phyloP scores from a whole-genome alignment of 495 filamentous ascomycete genomes.

The Bathelium albidoporum region DNA sequence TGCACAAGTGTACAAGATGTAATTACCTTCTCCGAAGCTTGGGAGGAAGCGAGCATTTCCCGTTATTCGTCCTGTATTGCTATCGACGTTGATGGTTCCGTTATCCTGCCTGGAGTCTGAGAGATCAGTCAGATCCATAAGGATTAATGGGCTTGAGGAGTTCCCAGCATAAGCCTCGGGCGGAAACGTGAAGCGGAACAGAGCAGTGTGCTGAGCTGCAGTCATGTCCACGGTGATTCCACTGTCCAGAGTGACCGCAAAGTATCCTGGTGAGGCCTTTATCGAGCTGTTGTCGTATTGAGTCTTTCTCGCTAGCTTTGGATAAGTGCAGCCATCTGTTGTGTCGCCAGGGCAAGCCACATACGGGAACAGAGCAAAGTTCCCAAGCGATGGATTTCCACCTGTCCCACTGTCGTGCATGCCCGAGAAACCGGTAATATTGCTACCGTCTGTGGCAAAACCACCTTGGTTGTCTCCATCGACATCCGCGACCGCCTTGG shows the following conservation, averaged over 20 bases:
- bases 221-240: conserved; percentile 62
- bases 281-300: conserved; percentile 41
- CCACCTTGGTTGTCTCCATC: conserved; percentile 59
- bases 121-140: conserved; percentile 58
- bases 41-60: conserved; percentile 57
- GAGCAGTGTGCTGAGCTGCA: conserved; percentile 48
- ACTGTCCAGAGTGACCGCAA: conserved; percentile 48
- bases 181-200: conserved; percentile 63
- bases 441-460: conserved; percentile 53
- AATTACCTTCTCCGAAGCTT: conserved; percentile 58
- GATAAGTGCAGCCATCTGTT: conserved; percentile 54
- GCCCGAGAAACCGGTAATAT: conserved; percentile 56
- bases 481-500: conserved; percentile 68
- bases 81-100: conserved; percentile 46
- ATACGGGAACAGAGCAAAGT: conserved; percentile 65
- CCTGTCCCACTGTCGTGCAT: conserved; percentile 28
- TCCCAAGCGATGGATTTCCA: conserved; percentile 43
- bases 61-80: conserved; percentile 48
- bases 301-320: conserved; percentile 39
- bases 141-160: conserved; percentile 46
- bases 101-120: conserved; percentile 49
- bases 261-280: conserved; percentile 56
- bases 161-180: conserved; percentile 26
- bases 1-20: conserved; percentile 54
- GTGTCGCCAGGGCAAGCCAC: conserved; percentile 52